Percentiles rank a stretch among this genome's conserved stretches.
Evolutionary conservation across 371 early-diverging fungal species (phyloP).

Genomic region (Mucor saturninus): DNA sequence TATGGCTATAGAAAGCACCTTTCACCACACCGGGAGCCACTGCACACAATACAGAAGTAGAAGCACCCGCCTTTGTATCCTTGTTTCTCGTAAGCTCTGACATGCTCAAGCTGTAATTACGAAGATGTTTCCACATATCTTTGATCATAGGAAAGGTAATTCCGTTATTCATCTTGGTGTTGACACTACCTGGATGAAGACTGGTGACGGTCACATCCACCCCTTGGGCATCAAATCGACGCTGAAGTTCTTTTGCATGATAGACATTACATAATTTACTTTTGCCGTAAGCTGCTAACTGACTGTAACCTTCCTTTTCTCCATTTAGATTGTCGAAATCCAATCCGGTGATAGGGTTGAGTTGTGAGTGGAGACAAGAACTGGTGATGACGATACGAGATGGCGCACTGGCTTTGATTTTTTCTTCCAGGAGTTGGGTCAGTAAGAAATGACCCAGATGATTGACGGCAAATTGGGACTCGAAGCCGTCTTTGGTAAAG

Average conservation of each 20-base stretch:
- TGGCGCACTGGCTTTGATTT: conserved; percentile 50
- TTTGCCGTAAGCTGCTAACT: conserved; percentile 10
- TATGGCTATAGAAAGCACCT: conserved; percentile 6
- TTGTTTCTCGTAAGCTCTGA: background rate
- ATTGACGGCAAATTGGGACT: conserved; percentile 51
- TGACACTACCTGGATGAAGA: conserved; percentile 10
- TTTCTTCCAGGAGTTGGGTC: conserved; percentile 61
- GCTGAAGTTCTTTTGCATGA: conserved; percentile 58
- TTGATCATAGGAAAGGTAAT: no score
- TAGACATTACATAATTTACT: conserved; percentile 46
- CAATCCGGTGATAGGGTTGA: conserved; percentile 18
- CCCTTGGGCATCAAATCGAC: conserved; percentile 33
- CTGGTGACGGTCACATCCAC: conserved; percentile 3
- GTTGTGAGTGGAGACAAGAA: conserved; percentile 41
- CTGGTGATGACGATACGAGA: conserved; percentile 61
- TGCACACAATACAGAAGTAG: conserved; percentile 6
- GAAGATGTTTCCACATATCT: no score
- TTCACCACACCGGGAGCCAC: conserved; percentile 2
- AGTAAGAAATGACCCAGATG: conserved; percentile 77
- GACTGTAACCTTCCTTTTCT: conserved; percentile 25
- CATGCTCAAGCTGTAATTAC: no score
- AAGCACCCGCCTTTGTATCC: background rate
- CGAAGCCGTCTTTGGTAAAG: conserved; percentile 62
- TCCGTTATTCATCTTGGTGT: background rate
- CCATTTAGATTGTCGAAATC: conserved; percentile 42